Base-by-base conservation (phyloP, 2,329 filamentous ascomycete species). In the Capronia epimyces region DNA sequence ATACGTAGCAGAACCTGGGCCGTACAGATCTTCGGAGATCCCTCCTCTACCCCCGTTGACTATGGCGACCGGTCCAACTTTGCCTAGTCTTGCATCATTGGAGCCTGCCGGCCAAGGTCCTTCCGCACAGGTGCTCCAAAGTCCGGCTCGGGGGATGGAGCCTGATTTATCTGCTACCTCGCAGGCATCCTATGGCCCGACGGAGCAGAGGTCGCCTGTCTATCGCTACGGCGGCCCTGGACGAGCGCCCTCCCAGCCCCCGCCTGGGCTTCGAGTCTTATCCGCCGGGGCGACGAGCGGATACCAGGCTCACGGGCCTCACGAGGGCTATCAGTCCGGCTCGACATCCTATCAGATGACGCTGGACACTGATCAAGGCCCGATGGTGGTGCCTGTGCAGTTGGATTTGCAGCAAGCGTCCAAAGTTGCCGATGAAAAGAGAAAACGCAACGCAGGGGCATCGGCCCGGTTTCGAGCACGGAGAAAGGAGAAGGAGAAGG, bases 371-470 rank as follows among this genome's bases (percentile, higher is more conserved):
- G 56, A 60, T 57, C 25, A 69, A 62, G 63, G 64, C 44, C 63
- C 49, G 43, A 63, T 69, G 67, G 61, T 73, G 68, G 60, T 67
- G 60, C 57, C 71, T 66, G 59, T 71, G 62, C 55, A 59, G 37
- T 43, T 61, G 44, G 88, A 95, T 65, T 82, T 87, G 37, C 85
- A 88, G 60, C 85, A 88, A 61, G 89, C 85, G 10, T 94, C 89
- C 10, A 84, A 83, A 59, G 82, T 87, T 61, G 86, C 87, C 32
- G 87, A 93, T 63, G 87, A 94, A 67, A 95, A 93, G 70, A 78
- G 89, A 49, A 84, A 86, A 66, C 80, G 88, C 45, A 95, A 95
- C 63, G 89, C 89, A 34, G 86, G 86, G 42, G 89, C 89, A 4
- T 94, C 88, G 50, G 87, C 87, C 42, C 79, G 89, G 52, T 93